Evolutionary conservation across 75 land plant species (phyloP), one percentile per base, ranked within the genome.

Genomic region (Larix kaempferi): DNA sequence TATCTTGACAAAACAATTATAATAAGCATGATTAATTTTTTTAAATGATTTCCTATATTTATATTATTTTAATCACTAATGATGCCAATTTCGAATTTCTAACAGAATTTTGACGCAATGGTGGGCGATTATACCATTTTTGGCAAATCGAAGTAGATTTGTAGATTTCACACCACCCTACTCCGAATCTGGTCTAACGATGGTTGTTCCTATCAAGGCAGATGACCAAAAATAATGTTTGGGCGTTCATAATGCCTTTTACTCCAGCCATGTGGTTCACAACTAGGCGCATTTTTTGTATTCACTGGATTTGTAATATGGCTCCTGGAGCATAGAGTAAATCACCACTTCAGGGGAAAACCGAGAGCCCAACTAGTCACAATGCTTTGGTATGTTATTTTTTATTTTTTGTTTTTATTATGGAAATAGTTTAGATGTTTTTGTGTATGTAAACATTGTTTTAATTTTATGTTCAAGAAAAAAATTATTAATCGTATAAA

Each of bases 161-260:
- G 87, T 88, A 39, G 89, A 88, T 64, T 88, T 88, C 75, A 88
- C 89, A 25, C 80, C 77, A 21, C 87, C 87, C 0, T 88, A 82
- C 76, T 77, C 80, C 13, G 75, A 84, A 5, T 80, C 85, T 0
- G 87, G 89, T 0, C 52, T 88, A 29, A 29, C 33, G 33, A 29
- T 29, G 33, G 33, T 29, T 29, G 33, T 29, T 0, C 33, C 33
- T 29, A 29, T 29, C 33, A 29, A 29, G 33, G 33, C 33, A 29
- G 33, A 29, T 1, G 33, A 29, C 1, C 1, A 1, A 1, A 29
- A 29, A 29, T 29, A 29, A 29, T 0, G 33, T 29, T 29, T 29
- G 33, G 33, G 33, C 33, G 33, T 29, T 29, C 33, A 29, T 58
- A 71, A 76, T 3, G 81, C 85, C 41, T 66, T 88, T 15, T 84